A percentile compares a stretch with the other conserved stretches of the same genome.
phyloP scores from a whole-genome alignment of 306 rosid species.

The Psophocarpus tetragonolobus region DNA sequence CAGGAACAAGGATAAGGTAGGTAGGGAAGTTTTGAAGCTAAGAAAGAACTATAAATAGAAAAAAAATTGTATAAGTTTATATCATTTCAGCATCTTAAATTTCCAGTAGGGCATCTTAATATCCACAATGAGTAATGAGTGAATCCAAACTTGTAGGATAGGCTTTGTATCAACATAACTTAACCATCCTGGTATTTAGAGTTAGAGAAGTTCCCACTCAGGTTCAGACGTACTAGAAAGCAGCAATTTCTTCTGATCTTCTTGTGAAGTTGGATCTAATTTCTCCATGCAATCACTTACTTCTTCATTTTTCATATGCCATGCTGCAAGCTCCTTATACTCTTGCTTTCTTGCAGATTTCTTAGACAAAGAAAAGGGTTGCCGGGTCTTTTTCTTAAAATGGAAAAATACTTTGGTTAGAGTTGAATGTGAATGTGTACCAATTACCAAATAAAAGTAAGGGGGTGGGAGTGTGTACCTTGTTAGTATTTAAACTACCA shows the following conservation, averaged over 20 bases:
- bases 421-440: not conserved
- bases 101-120: slow-evolving; percentile 19
- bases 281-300: slow-evolving; percentile 25
- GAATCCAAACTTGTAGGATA: slow-evolving; percentile 18
- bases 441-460: not conserved
- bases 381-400: slow-evolving; percentile 58
- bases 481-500: slow-evolving; percentile 46
- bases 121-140: slow-evolving; percentile 15
- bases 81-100: slow-evolving; percentile 21
- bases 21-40: not conserved
- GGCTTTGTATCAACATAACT: slow-evolving; percentile 36
- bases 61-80: not conserved
- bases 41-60: not conserved
- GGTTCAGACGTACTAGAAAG: slow-evolving; percentile 48
- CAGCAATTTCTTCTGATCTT: slow-evolving; percentile 29
- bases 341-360: slow-evolving; percentile 80
- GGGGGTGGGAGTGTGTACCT: slow-evolving; percentile 47
- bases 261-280: slow-evolving; percentile 17
- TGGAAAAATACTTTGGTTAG: not conserved
- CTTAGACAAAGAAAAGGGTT: slow-evolving; percentile 55
- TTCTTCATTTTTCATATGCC: slow-evolving; percentile 44
- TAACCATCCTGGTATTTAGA: slow-evolving; percentile 13
- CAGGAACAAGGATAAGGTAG: not conserved
- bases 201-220: slow-evolving; percentile 87
- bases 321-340: slow-evolving; percentile 74